Base-by-base conservation (phyloP, 768 basidiomycete species). In the Artomyces pyxidatus region DNA sequence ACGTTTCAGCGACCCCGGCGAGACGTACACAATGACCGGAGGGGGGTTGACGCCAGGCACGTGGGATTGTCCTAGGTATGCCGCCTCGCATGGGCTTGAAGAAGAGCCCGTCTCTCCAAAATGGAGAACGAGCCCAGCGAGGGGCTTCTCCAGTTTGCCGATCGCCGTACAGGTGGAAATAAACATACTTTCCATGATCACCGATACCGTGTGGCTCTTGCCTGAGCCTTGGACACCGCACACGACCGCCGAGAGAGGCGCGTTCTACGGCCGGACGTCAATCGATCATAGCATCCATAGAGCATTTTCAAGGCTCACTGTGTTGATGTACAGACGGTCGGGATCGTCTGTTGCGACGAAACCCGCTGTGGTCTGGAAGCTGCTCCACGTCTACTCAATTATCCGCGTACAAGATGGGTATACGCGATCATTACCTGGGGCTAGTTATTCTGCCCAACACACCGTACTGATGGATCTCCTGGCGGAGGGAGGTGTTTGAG, bases 141-240 rank as follows among this genome's bases (percentile, higher is more conserved):
- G 70, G 0, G 83, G 66, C 51, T 76, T 79, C 23, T 72, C 60
- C 7, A 82, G 61, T 0, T 59, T 61, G 0, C 86, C 85, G 16
- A 79, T 74, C 0, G 70, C 55, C 2, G 69, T 56, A 48, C 73
- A 71, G 12, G 68, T 64, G 0, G 80, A 54, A n/a, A 87, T 74
- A 7, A 87, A 67, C 78, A 86, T 83, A 51, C 71, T 81, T 59
- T 88, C 86, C 0, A 88, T 59, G 5, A 88, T 67, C 0, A 81
- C 75, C 0, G 84, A 79, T 2, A 85, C 76, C 0, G 82, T 85
- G 44, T 88, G 85, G 0, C 83, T 85, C 57, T 88, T 87, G 8
- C 85, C 85, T 0, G 84, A 81, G 0, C 85, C 83, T 66, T 87
- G 85, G 0, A 85, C 84, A 0, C 85, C 85, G 45, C 85, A 88